Conservation (phyloP, 768 basidiomycete genomes). For the Clitopilus passeckerianus region DNA sequence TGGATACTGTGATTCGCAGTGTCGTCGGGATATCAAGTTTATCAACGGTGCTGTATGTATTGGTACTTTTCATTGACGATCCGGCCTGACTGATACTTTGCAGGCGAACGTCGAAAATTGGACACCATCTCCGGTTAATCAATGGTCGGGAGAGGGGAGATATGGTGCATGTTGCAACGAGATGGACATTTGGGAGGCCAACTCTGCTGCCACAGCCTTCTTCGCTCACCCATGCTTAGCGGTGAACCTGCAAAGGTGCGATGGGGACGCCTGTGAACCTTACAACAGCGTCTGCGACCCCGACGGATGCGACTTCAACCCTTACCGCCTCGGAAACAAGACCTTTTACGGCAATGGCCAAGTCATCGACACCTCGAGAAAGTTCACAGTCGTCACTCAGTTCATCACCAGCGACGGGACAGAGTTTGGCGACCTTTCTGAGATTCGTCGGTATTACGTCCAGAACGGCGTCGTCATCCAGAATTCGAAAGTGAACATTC, state of each 20-base stretch:
- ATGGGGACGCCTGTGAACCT: slow-evolving; percentile 31
- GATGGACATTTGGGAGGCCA: slow-evolving; percentile 61
- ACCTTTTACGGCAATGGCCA: slow-evolving; percentile 41
- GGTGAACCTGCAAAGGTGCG: slow-evolving; percentile 35
- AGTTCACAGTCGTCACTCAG: slow-evolving; percentile 56
- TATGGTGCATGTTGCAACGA: slow-evolving; percentile 51
- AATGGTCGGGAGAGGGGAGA: slow-evolving; percentile 40
- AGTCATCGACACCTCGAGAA: slow-evolving; percentile 44
- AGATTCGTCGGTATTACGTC: slow-evolving; percentile 52
- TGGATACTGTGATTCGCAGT: slow-evolving; percentile 40
- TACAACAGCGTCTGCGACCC: slow-evolving; percentile 45
- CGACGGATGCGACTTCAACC: slow-evolving; percentile 61
- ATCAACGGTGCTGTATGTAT: slow-evolving; percentile 45
- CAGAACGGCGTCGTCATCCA: slow-evolving; percentile 47
- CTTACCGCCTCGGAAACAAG: slow-evolving; percentile 46
- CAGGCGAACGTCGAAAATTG: slow-evolving; percentile 47
- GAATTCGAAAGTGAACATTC: slow-evolving; percentile 42
- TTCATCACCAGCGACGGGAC: slow-evolving; percentile 45
- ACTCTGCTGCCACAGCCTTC: slow-evolving; percentile 46
- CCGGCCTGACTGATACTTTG: neutral
- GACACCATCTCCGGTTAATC: slow-evolving; percentile 26
- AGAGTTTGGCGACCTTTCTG: slow-evolving; percentile 39
- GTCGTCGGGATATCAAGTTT: slow-evolving; percentile 56
- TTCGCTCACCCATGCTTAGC: slow-evolving; percentile 48
- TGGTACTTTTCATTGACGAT: neutral